These are phyloP conservation scores for Candida jianshihensis DNA, from an alignment of 805 yeast genomes.

Conservation along the genomic window DNA sequence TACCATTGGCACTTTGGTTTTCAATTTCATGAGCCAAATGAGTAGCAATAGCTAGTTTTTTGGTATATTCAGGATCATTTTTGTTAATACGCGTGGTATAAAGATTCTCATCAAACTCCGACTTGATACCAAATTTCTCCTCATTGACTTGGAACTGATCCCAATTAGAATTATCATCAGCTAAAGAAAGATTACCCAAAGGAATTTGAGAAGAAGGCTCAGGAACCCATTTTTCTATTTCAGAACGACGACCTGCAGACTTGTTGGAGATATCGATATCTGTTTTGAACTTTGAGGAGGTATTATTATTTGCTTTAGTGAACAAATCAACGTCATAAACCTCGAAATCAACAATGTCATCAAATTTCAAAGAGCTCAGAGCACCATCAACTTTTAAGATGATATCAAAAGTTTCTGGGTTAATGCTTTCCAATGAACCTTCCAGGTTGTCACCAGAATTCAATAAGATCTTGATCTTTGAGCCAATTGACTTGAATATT, in stretches of 20 bases:
- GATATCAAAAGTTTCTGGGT: slow-evolving; percentile 38
- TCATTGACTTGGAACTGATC: slow-evolving; percentile 94
- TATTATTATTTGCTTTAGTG: slow-evolving; percentile 6
- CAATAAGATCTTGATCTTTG: slow-evolving; percentile 49
- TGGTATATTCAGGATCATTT: slow-evolving; percentile 63
- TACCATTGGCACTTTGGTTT: slow-evolving; percentile 52
- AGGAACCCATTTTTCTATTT: slow-evolving; percentile 74
- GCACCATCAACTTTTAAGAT: slow-evolving; percentile 26
- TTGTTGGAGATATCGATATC: slow-evolving; percentile 61
- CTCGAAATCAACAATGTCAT: slow-evolving; percentile 34
- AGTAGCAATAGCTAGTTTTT: slow-evolving; percentile 64
- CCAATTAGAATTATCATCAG: slow-evolving; percentile 49
- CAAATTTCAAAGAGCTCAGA: slow-evolving; percentile 22
- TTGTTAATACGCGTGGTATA: slow-evolving; percentile 78
- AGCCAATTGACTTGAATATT: slow-evolving; percentile 54
- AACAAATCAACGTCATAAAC: slow-evolving; percentile 27
- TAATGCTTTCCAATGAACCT: slow-evolving; percentile 52
- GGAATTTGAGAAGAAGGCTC: slow-evolving; percentile 33
- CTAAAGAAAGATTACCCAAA: slow-evolving; percentile 26
- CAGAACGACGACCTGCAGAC: slow-evolving; percentile 53
- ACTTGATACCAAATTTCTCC: slow-evolving; percentile 79
- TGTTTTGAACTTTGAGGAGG: slow-evolving; percentile 51
- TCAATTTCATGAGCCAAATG: slow-evolving; percentile 80
- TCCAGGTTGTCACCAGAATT: slow-evolving; percentile 51
- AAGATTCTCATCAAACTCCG: slow-evolving; percentile 74